A percentile compares a stretch with the other conserved stretches of the same genome.
Evolutionary conservation across 1,284 basidiomycete genomes (phyloP).

Genomic region (Puccinia triticina): DNA sequence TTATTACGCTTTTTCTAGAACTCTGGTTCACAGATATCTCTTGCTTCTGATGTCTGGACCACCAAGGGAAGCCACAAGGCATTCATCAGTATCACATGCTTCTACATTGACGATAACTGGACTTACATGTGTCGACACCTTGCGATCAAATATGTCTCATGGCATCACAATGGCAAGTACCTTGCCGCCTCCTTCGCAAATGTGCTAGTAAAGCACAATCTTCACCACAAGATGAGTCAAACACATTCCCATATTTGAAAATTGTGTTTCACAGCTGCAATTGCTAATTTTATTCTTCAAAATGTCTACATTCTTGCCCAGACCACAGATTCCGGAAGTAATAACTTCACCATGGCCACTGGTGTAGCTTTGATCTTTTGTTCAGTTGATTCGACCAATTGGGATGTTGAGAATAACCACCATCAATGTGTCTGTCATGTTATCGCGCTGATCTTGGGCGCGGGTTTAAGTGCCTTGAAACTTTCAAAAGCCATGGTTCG

Average conservation of each 20-base stretch:
- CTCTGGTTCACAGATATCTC: too few relatives aligned
- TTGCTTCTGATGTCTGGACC: too few relatives aligned
- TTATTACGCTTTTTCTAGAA: too few relatives aligned
- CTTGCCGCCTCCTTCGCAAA: neutral
- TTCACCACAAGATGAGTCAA: neutral
- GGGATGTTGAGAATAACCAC: neutral
- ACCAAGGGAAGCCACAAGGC: constrained; percentile 16
- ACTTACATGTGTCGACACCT: neutral
- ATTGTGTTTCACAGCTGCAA: too few relatives aligned
- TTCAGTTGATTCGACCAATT: neutral
- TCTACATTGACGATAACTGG: neutral
- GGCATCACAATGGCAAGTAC: constrained; percentile 19
- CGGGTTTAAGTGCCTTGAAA: neutral
- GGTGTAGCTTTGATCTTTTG: neutral
- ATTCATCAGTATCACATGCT: too few relatives aligned
- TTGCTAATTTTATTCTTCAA: too few relatives aligned
- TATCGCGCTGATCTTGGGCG: too few relatives aligned
- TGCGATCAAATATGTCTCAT: neutral
- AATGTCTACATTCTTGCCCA: neutral
- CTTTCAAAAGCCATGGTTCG: neutral
- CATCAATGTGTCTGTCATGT: too few relatives aligned
- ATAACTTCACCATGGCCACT: constrained; percentile 8
- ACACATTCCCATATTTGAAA: neutral
- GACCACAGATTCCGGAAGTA: constrained; percentile 9
- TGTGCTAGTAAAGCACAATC: neutral